Percentiles rank a stretch among this genome's conserved stretches.
Conservation (phyloP, 768 basidiomycete genomes). For the Russula emetica region DNA sequence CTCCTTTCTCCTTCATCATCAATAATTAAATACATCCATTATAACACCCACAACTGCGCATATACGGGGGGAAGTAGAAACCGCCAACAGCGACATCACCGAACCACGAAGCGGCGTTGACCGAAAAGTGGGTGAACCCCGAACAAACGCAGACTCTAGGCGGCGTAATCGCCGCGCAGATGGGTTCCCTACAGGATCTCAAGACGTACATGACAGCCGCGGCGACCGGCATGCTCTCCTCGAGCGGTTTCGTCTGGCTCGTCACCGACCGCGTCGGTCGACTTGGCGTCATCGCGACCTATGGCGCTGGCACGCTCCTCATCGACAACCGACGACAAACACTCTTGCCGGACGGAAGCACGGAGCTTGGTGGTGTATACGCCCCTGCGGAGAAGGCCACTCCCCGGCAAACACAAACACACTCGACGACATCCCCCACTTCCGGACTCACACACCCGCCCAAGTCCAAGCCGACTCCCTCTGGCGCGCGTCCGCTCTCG, state of each 20-base stretch:
- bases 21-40: too few relatives aligned
- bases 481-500: constrained; percentile 21
- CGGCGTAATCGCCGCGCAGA: constrained; percentile 42
- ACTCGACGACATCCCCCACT: not conserved
- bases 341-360: not conserved
- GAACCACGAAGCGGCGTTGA: constrained; percentile 34
- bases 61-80: constrained; percentile 29
- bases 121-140: constrained; percentile 32
- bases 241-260: constrained; percentile 84
- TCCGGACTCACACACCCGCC: constrained; percentile 11
- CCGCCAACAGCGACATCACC: constrained; percentile 34
- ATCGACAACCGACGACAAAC: constrained; percentile 39
- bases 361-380: constrained; percentile 16
- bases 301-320: constrained; percentile 85
- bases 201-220: constrained; percentile 75
- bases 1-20: not conserved
- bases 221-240: constrained; percentile 64
- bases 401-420: not conserved
- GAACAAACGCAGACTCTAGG: constrained; percentile 38
- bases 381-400: constrained; percentile 2
- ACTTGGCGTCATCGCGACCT: constrained; percentile 76
- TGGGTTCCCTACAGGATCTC: constrained; percentile 62
- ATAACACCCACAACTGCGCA: not conserved
- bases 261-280: constrained; percentile 62
- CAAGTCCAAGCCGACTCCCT: not conserved